Evolutionary conservation across 2,329 filamentous ascomycete species (phyloP).

Genomic region (Calonectria henricotiae): DNA sequence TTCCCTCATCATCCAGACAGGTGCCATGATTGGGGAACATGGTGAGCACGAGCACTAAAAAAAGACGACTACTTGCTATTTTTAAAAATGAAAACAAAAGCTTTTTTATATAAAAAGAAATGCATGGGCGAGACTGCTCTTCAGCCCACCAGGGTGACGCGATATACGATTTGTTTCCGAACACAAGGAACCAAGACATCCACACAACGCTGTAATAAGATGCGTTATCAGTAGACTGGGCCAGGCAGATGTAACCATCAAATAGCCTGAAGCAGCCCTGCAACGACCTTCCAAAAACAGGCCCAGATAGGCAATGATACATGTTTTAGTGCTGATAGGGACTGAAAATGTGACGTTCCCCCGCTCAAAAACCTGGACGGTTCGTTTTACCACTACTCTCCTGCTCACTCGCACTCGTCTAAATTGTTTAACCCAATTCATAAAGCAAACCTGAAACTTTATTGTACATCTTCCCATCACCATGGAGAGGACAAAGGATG

Average conservation of each 20-base stretch:
- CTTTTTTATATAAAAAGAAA: background rate
- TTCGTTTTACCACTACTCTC: background rate
- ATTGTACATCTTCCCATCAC: no score
- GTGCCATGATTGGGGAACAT: background rate
- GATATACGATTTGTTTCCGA: background rate
- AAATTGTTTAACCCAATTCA: background rate
- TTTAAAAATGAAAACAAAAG: background rate
- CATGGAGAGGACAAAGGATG: slow-evolving; percentile 3
- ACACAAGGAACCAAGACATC: background rate
- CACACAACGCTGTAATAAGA: background rate
- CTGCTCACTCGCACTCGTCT: background rate
- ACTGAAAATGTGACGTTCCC: background rate
- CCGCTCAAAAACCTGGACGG: background rate
- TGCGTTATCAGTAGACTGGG: background rate
- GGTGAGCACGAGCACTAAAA: background rate
- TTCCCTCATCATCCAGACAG: background rate
- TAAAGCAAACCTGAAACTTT: background rate
- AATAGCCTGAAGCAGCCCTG: slow-evolving; percentile 8
- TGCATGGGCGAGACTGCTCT: no score
- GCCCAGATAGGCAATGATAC: slow-evolving; percentile 11
- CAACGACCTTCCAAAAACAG: background rate
- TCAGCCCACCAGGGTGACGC: no score
- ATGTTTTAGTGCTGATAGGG: background rate
- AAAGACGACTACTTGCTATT: background rate
- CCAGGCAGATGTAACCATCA: background rate